Evolutionary conservation across 2,329 filamentous ascomycete species (phyloP).

Genomic region (Fusarium brachygibbosum): DNA sequence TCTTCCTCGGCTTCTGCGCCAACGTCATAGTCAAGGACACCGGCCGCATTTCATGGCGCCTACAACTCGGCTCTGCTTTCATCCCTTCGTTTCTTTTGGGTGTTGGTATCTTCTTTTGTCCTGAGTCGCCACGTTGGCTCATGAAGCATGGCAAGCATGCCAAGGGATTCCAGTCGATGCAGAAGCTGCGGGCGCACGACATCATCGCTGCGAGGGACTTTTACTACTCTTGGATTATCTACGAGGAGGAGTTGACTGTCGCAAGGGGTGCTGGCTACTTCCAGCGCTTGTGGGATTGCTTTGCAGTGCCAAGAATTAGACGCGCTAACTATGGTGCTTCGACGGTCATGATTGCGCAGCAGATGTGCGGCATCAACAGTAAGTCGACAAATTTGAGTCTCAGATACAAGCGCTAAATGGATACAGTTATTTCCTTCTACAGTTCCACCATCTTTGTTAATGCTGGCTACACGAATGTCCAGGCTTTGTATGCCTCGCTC

Average conservation of each 20-base stretch:
- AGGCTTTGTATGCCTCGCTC: conserved; percentile 32
- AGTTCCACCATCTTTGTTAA: conserved; percentile 27
- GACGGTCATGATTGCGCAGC: conserved; percentile 82
- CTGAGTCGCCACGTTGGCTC: conserved; percentile 72
- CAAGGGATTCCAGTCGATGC: conserved; percentile 69
- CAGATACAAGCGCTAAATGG: background rate
- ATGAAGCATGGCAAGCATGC: conserved; percentile 73
- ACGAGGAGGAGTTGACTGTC: conserved; percentile 51
- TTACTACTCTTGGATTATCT: conserved; percentile 62
- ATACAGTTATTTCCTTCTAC: conserved; percentile 47
- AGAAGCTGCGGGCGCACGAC: conserved; percentile 61
- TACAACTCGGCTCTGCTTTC: conserved; percentile 73
- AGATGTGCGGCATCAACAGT: conserved; percentile 56
- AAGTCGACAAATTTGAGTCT: background rate
- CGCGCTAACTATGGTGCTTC: conserved; percentile 81
- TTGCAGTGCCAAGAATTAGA: conserved; percentile 75
- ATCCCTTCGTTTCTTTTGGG: conserved; percentile 65
- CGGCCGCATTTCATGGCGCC: conserved; percentile 69
- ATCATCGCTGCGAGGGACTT: conserved; percentile 70
- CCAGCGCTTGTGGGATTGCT: conserved; percentile 64
- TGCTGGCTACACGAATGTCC: background rate
- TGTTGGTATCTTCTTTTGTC: conserved; percentile 72
- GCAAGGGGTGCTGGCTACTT: conserved; percentile 50
- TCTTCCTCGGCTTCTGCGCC: conserved; percentile 62
- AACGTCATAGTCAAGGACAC: conserved; percentile 68